Evolutionary conservation across 2,329 filamentous ascomycete species (phyloP).

Genomic region (Fusarium sp.): DNA sequence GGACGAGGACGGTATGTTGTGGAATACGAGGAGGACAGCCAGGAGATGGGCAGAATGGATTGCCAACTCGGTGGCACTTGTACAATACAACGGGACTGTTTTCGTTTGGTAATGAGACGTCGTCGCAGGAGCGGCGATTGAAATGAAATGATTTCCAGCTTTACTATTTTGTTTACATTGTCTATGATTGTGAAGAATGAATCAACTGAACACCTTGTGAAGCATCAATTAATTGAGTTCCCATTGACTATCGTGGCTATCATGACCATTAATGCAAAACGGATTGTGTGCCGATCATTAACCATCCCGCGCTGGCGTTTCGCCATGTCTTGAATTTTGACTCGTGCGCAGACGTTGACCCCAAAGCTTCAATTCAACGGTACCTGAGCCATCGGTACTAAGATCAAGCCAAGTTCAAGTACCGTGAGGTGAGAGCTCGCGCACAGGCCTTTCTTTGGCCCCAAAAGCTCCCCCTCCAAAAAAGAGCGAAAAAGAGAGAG

Average conservation of each 20-base stretch:
- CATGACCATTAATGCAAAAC: not conserved
- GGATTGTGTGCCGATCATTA: not conserved
- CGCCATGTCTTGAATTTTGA: not conserved
- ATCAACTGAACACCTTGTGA: not conserved
- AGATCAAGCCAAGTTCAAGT: not conserved
- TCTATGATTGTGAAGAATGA: not conserved
- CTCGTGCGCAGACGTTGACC: slow-evolving; percentile 21
- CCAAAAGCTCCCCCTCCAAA: not conserved
- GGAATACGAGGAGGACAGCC: slow-evolving; percentile 31
- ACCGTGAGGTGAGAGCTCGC: not conserved
- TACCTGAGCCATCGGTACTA: not conserved
- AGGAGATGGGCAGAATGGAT: slow-evolving; percentile 36
- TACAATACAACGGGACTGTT: slow-evolving; percentile 44
- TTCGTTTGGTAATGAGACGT: slow-evolving; percentile 45
- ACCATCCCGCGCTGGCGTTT: not conserved
- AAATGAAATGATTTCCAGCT: slow-evolving; percentile 41
- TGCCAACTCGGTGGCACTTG: slow-evolving; percentile 39
- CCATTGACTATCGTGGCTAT: not conserved
- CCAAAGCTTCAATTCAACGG: slow-evolving; percentile 15
- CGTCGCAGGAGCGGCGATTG: slow-evolving; percentile 35
- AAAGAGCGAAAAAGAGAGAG: not conserved
- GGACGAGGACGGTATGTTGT: slow-evolving; percentile 16
- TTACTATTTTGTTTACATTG: not conserved
- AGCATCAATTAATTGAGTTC: not conserved
- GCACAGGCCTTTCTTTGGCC: not conserved